Evolutionary conservation across 192 early-diverging fungal species (phyloP), one percentile per base, ranked within the genome.

Genomic region (Phlyctochytrium bullatum): DNA sequence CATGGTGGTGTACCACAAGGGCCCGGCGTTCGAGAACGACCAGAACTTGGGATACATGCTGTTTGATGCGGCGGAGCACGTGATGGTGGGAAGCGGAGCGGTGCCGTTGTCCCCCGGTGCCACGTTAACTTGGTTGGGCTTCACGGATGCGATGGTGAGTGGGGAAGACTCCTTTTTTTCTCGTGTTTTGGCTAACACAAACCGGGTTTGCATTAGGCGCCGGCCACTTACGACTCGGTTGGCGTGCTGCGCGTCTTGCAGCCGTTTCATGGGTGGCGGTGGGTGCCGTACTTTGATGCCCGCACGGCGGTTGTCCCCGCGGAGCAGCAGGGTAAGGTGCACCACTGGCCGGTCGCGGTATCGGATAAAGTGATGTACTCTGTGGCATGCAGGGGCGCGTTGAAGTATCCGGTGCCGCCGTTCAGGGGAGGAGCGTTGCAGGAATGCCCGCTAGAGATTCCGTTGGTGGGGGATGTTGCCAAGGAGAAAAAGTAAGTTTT

Each of bases 301-400:
- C 31, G 82, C 54, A 24, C 67, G 40, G 25, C 67, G 71, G 17
- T 20, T 20, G 40, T 47, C 6, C n/a, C n/a, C n/a, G n/a, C n/a
- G n/a, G 79, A 59, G 65, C 67, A 2, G 68, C 75, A 16, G 76
- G 72, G 56, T 74, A 83, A 65, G 90, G 61, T 89, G 62, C 50
- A 66, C 6, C 92, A 91, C 71, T 98, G 96, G 96, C 90, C 94
- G 1, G 86, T 97, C 50, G 94, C 91, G 1, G 67, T 96, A 0
- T 82, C 86, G 2, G 88, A 86, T 33, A 74, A 76, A 34, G 72
- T 87, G 62, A 76, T 96, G 58, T 86, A 92, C 60, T 92, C 87
- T 68, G 75, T 90, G 35, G 82, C 87, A 4, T 89, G 87, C 73
- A 88, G 86, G 72, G 30, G 63, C 27, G 2, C 40, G 67, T 59